Conservation (phyloP, 257 asterid genomes). For the Nicotiana sylvestris region DNA sequence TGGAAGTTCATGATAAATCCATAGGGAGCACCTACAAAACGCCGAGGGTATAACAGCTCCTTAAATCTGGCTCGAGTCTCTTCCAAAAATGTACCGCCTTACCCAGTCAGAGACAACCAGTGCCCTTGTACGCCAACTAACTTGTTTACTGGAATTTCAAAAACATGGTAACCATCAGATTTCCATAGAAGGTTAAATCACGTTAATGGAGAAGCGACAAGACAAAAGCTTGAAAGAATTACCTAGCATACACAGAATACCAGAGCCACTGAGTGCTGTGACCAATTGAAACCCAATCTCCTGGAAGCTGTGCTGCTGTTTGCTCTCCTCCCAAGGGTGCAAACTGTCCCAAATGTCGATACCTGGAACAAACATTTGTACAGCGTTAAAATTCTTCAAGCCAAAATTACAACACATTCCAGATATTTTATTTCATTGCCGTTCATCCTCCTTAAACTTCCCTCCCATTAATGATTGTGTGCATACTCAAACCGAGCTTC, state of each 20-base stretch:
- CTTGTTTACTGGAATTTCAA: conserved; percentile 64
- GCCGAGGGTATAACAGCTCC: neutral
- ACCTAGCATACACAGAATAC: conserved; percentile 98
- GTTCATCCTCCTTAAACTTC: neutral
- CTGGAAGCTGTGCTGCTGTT: conserved; percentile 96
- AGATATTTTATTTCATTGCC: neutral
- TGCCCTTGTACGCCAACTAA: conserved; percentile 96
- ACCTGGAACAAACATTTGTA: conserved; percentile 37
- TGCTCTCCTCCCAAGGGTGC: conserved; percentile 98
- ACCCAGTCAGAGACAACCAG: conserved; percentile 86
- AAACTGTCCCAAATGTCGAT: conserved; percentile 93
- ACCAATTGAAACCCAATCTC: conserved; percentile 98
- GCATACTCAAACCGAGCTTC: neutral
- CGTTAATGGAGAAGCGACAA: neutral
- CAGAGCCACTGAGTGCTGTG: conserved; percentile 94
- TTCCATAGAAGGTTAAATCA: neutral
- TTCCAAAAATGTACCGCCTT: conserved; percentile 83
- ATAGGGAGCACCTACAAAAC: neutral
- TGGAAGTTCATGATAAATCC: neutral
- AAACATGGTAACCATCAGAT: conserved; percentile 11
- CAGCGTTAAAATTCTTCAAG: neutral
- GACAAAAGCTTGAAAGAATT: conserved; percentile 3
- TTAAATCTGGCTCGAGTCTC: conserved; percentile 88
- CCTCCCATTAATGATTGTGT: neutral
- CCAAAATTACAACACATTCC: neutral